Evolutionary conservation across 257 asterid genomes (phyloP).

Genomic region (Plantago major): DNA sequence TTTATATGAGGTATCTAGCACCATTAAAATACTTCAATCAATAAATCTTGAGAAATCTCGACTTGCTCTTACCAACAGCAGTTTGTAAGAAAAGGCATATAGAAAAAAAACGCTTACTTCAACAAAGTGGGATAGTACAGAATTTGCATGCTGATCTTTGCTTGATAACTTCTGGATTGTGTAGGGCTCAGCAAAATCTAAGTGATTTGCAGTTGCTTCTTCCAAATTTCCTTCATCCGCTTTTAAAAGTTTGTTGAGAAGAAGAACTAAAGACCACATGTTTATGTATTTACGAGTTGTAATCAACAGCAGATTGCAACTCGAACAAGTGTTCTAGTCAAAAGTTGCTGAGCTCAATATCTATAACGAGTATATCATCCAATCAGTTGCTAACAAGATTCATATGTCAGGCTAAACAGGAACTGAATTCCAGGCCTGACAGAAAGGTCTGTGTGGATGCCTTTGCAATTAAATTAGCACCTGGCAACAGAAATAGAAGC

Average conservation of each 20-base stretch:
- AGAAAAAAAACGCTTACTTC: slow-evolving; percentile 47
- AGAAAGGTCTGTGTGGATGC: too few relatives aligned
- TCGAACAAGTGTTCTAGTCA: slow-evolving; percentile 4
- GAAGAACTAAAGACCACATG: slow-evolving; percentile 74
- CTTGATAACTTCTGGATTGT: slow-evolving; percentile 32
- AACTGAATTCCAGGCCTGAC: too few relatives aligned
- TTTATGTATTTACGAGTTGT: slow-evolving; percentile 25
- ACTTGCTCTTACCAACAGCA: neutral
- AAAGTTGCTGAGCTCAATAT: too few relatives aligned
- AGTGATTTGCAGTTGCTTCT: slow-evolving; percentile 31
- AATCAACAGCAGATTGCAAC: slow-evolving; percentile 6
- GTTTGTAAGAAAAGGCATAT: slow-evolving; percentile 2
- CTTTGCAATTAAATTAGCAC: too few relatives aligned
- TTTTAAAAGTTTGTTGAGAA: slow-evolving; percentile 67
- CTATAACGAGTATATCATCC: too few relatives aligned
- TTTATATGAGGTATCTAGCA: slow-evolving; percentile 79
- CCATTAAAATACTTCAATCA: slow-evolving; percentile 20
- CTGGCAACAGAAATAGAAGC: too few relatives aligned
- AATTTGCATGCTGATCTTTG: slow-evolving; percentile 28
- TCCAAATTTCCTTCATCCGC: slow-evolving; percentile 51
- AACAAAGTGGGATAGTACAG: slow-evolving; percentile 34
- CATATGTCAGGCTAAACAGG: too few relatives aligned
- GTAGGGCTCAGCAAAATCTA: slow-evolving; percentile 40
- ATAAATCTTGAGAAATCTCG: slow-evolving; percentile 1
- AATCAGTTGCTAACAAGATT: too few relatives aligned